Evolutionary conservation across 805 yeast species (phyloP).

Genomic region (Schwanniomyces yamadae): DNA sequence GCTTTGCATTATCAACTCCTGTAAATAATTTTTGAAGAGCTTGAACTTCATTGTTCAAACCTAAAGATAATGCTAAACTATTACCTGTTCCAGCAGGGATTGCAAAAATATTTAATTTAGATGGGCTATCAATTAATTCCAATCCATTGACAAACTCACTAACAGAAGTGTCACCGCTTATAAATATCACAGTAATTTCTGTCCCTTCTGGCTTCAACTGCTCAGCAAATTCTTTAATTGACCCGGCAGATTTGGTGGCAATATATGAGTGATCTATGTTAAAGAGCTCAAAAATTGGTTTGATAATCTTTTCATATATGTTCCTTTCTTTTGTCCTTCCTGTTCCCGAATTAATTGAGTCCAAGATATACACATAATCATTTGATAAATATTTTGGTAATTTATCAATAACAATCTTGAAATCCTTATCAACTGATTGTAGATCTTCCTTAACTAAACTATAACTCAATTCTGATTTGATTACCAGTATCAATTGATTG

Average conservation of each 20-base stretch:
- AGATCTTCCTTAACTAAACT: not conserved
- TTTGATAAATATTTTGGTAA: constrained; percentile 1
- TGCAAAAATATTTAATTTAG: constrained; percentile 25
- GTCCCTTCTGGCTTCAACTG: constrained; percentile 17
- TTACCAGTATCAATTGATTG: constrained; percentile 1
- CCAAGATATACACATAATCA: constrained; percentile 35
- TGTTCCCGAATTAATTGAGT: constrained; percentile 50
- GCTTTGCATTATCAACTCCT: constrained; percentile 12
- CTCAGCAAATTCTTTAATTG: constrained; percentile 42
- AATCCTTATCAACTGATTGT: not conserved
- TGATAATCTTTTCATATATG: constrained; percentile 42
- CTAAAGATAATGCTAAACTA: constrained; percentile 67
- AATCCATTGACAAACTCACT: constrained; percentile 68
- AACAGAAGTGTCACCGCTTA: constrained; percentile 87
- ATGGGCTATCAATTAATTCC: constrained; percentile 6
- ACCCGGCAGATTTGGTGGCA: constrained; percentile 39
- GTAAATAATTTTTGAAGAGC: constrained; percentile 20
- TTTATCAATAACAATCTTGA: not conserved
- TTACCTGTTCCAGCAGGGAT: constrained; percentile 89
- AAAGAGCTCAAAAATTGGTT: constrained; percentile 46
- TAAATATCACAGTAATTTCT: constrained; percentile 49
- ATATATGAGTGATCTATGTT: constrained; percentile 38
- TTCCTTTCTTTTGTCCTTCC: constrained; percentile 32
- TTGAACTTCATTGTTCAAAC: constrained; percentile 24
- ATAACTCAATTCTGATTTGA: not conserved